phyloP scores from a whole-genome alignment of 179 eudicot genomes.

The Patellifolia procumbens region DNA sequence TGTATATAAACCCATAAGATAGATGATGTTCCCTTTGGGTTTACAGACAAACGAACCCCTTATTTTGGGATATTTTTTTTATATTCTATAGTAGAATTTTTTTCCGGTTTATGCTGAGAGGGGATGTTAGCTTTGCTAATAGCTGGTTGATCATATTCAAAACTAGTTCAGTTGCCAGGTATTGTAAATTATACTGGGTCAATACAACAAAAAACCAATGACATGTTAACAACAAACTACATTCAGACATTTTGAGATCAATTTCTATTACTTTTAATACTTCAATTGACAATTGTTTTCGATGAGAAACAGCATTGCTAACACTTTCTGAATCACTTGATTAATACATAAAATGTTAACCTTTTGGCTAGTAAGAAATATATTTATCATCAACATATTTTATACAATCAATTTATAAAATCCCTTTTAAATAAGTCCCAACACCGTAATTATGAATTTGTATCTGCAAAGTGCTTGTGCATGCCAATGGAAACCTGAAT shows the following conservation, averaged over 20 bases:
- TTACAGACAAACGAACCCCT: background rate
- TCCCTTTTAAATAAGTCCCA: no score
- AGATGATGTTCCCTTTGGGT: background rate
- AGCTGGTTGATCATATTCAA: background rate
- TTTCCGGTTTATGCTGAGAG: background rate
- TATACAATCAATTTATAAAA: no score
- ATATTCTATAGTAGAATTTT: background rate
- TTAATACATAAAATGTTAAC: background rate
- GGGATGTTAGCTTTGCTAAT: background rate
- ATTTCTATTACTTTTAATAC: no score
- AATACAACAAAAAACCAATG: no score
- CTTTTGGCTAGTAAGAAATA: no score
- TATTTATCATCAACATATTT: no score
- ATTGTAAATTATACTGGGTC: no score
- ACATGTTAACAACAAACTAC: background rate
- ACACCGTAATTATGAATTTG: background rate
- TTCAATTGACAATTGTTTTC: no score
- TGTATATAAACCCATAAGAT: background rate
- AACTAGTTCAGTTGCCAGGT: background rate
- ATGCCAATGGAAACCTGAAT: background rate
- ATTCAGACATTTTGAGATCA: background rate
- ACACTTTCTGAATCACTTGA: background rate
- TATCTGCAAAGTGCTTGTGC: background rate
- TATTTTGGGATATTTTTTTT: background rate
- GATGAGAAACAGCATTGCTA: background rate